Evolutionary conservation across 768 basidiomycete species (phyloP), one percentile per base, ranked within the genome.

Genomic region (Pseudohyphozyma bogoriensis): DNA sequence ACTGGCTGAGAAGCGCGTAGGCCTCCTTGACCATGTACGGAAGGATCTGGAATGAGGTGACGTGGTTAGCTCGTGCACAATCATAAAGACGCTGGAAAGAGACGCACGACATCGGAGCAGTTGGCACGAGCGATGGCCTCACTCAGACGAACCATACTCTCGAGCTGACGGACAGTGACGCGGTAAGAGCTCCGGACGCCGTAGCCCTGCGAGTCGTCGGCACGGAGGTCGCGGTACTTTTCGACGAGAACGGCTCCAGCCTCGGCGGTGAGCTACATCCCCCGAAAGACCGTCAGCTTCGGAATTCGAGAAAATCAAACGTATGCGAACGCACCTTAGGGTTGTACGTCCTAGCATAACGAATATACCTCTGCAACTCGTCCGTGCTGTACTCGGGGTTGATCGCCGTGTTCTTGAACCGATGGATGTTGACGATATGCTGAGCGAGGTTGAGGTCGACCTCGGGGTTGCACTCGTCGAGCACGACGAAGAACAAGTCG

Each of bases 121-220:
- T 97, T 96, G 2, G 93, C 91, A 40, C 95, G 80, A 8, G 95
- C 95, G 68, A 97, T 97, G 28, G 92, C 95, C 73, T 99, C 95
- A 66, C 87, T 88, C 55, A 99, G 77, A 32, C 95, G 92, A 67
- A 99, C 89, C 91, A 99, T 93, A 74, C 88, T 90, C 74, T 97
- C 95, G 47, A 99, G 78, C 72, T 97, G 95, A 73, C 95, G 87
- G 35, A 97, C 95, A 10, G 95, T 97, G 68, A 97, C 97, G 35
- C 93, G 83, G 72, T 93, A 96, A 22, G 91, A 93, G 72, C 95
- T 96, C 67, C 83, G 81, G n/a, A n/a, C n/a, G 22, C 89, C 87
- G 6, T 82, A 81, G 8, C 92, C 91, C 18, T 84, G 82, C 4
- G 89, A 82, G 73, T 99, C 95, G 65, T 97, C 93, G 73, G 92